phyloP scores from a whole-genome alignment of 164 flowering plant genomes.

The Berberis vulgaris region DNA sequence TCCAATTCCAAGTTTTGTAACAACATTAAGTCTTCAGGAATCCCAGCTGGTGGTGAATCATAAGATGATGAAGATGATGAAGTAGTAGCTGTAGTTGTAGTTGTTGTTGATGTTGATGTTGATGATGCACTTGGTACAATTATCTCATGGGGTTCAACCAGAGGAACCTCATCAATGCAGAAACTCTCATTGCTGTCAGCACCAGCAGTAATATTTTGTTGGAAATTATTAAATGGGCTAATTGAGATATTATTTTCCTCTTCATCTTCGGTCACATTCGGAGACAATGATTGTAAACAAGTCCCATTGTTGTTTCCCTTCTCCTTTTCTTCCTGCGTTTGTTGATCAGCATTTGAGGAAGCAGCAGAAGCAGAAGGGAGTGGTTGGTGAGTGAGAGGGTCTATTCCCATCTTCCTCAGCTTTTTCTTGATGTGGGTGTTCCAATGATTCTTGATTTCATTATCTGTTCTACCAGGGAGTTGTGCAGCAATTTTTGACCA shows the following conservation, averaged over 20 bases:
- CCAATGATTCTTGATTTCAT: no score
- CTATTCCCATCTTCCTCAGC: no score
- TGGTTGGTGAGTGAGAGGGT: constrained; percentile 58
- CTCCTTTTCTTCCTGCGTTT: no score
- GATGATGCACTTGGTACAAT: constrained; percentile 27
- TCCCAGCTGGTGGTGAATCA: background rate
- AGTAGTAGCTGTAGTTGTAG: constrained; percentile 17
- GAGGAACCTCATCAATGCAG: constrained; percentile 62
- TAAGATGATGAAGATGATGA: constrained; percentile 9
- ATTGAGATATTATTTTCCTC: constrained; percentile 8
- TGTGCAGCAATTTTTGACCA: no score
- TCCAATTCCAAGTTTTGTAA: constrained; percentile 22
- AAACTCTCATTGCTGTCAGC: constrained; percentile 20
- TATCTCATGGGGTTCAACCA: constrained; percentile 54
- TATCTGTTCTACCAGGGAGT: no score
- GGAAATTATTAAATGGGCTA: background rate
- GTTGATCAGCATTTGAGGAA: no score
- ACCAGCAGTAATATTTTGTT: background rate
- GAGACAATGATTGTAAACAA: constrained; percentile 12
- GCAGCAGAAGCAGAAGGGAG: constrained; percentile 1
- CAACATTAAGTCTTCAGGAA: constrained; percentile 21
- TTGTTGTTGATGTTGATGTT: constrained; percentile 9
- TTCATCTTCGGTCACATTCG: background rate
- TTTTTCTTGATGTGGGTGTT: no score
- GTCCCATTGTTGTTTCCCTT: constrained; percentile 6